phyloP scores from a whole-genome alignment of 371 early-diverging fungal species.

The Mortierella sp. region DNA sequence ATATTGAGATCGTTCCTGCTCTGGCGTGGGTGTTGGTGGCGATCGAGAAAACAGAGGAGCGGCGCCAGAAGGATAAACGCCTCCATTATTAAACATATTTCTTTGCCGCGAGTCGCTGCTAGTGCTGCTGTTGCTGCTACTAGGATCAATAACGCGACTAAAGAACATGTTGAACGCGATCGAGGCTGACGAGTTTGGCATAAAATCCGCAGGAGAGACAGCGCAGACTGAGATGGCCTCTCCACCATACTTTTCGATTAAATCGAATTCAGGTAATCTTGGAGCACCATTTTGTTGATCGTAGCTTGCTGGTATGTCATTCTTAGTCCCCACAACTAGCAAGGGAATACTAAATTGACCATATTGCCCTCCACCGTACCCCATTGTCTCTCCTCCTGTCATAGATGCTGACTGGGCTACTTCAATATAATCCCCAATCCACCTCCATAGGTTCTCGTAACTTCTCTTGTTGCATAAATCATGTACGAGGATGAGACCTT shows the following conservation, averaged over 20 bases:
- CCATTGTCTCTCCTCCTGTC: not conserved
- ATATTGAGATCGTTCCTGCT: not conserved
- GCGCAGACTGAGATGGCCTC: conserved; percentile 44
- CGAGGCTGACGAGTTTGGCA: conserved; percentile 42
- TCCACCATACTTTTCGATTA: conserved; percentile 37
- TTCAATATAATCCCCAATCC: conserved; percentile 59
- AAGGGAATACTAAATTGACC: conserved; percentile 30
- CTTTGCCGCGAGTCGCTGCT: not conserved
- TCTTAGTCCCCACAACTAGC: conserved; percentile 48
- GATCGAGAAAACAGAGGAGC: conserved; percentile 9
- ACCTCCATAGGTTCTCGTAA: conserved; percentile 65
- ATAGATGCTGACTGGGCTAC: conserved; percentile 1
- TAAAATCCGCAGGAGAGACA: conserved; percentile 37
- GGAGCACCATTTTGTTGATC: not conserved
- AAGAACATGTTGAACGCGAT: conserved; percentile 55
- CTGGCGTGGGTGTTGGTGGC: conserved; percentile 27
- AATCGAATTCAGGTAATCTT: conserved; percentile 10
- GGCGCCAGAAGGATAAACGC: not conserved
- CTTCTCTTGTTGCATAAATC: conserved; percentile 61
- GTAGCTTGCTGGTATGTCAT: conserved; percentile 24
- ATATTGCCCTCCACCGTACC: conserved; percentile 3
- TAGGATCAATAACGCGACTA: conserved; percentile 29
- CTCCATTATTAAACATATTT: not conserved
- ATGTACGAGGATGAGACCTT: conserved; percentile 65
- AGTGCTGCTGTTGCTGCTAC: not conserved